phyloP scores from a whole-genome alignment of 2,329 filamentous ascomycete genomes.

The Botrytis hyacinthi region DNA sequence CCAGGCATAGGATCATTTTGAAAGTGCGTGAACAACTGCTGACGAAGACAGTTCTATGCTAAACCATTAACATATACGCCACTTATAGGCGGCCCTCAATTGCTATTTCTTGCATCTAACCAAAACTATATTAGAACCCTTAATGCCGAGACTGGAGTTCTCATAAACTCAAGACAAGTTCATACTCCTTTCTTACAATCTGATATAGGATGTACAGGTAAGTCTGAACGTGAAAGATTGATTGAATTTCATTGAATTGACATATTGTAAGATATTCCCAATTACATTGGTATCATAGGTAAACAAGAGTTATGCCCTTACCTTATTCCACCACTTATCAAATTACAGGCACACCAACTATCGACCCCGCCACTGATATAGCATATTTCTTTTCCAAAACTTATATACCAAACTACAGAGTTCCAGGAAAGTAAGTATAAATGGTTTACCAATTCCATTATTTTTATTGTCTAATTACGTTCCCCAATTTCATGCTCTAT shows the following conservation, averaged over 20 bases:
- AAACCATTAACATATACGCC: slow-evolving; percentile 54
- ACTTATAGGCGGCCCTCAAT: slow-evolving; percentile 47
- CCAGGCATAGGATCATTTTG: not conserved
- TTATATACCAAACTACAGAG: slow-evolving; percentile 23
- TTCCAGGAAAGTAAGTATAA: slow-evolving; percentile 9
- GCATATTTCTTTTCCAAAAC: slow-evolving; percentile 30
- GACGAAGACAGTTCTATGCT: slow-evolving; percentile 52
- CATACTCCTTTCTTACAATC: slow-evolving; percentile 48
- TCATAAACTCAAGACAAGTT: slow-evolving; percentile 49
- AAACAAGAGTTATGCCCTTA: not conserved
- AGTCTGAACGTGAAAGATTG: not conserved
- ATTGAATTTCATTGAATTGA: not conserved
- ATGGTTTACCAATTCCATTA: not conserved
- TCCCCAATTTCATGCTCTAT: not conserved
- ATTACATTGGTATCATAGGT: slow-evolving; percentile 27
- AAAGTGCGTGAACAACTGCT: slow-evolving; percentile 45
- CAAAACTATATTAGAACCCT: slow-evolving; percentile 59
- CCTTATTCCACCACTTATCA: not conserved
- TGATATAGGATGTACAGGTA: slow-evolving; percentile 44
- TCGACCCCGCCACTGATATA: slow-evolving; percentile 28
- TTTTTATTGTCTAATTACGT: not conserved
- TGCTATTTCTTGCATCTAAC: slow-evolving; percentile 55
- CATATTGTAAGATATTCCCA: slow-evolving; percentile 23
- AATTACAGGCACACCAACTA: slow-evolving; percentile 23
- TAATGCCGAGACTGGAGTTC: slow-evolving; percentile 52